These are phyloP conservation scores for Paracoccidioides brasiliensis DNA, from an alignment of 2,329 filamentous ascomycete species.

Conservation along the genomic window DNA sequence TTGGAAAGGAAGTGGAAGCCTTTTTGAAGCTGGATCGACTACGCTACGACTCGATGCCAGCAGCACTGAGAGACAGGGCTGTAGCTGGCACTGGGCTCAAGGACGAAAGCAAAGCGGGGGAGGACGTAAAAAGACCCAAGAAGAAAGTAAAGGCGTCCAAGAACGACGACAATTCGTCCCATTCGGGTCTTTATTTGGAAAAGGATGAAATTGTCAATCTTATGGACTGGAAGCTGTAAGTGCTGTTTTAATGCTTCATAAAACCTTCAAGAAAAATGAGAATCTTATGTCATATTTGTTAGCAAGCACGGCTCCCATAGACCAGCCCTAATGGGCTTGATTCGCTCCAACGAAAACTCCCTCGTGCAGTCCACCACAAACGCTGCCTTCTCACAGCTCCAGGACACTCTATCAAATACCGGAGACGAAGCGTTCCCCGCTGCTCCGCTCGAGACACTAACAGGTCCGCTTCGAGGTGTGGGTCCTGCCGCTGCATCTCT, in stretches of 20 bases:
- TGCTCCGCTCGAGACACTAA: constrained; percentile 21
- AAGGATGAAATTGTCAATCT: constrained; percentile 26
- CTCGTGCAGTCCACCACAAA: constrained; percentile 18
- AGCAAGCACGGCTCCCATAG: constrained; percentile 30
- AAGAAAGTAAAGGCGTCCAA: constrained; percentile 10
- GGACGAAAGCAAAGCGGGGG: not conserved
- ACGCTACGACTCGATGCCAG: constrained; percentile 26
- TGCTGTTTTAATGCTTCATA: not conserved
- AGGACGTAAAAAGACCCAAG: constrained; percentile 6
- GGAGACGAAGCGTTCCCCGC: constrained; percentile 17
- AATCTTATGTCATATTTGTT: not conserved
- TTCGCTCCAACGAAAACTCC: constrained; percentile 23
- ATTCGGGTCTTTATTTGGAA: constrained; percentile 12
- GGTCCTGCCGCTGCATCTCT: constrained; percentile 32
- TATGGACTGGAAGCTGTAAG: constrained; percentile 35
- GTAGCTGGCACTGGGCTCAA: not conserved
- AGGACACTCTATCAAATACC: constrained; percentile 3
- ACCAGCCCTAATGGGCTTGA: constrained; percentile 28
- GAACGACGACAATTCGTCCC: constrained; percentile 5
- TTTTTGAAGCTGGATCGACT: constrained; percentile 25
- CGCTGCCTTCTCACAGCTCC: constrained; percentile 17
- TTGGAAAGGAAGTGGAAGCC: constrained; percentile 13
- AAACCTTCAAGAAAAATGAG: not conserved
- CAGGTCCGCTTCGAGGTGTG: constrained; percentile 27
- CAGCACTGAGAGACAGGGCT: constrained; percentile 10